Base-by-base conservation (phyloP, 345 rosid genomes). In the Brassica juncea region DNA sequence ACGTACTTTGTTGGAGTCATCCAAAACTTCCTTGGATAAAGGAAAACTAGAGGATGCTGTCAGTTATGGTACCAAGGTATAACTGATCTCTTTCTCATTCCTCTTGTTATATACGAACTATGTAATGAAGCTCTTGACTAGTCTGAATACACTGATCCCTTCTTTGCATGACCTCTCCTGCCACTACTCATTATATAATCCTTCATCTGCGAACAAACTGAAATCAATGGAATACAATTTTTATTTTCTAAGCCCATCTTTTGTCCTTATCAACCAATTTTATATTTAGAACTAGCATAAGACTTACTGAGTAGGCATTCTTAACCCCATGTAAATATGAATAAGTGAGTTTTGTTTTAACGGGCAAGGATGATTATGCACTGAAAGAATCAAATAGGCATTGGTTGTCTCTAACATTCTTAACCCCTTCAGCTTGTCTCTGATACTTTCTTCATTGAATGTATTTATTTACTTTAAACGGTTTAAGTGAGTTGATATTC, bases 41-140 rank as follows among this genome's bases (percentile, higher is more conserved):
- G 99, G 98, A 39, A 95, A 95, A 84, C 85, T 95, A 82, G 99
- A 95, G 85, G 98, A 93, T 84, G 99, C 98, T 74, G 93, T 95
- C 84, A 89, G 79, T 65, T 89, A 81, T 86, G 97, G 99, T 77
- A 90, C 90, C 59, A 93, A 95, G 99, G 99, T 89, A 82, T 64
- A 30, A 61, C 27, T 39, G 54, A 42, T 70, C 8, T 64, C 70
- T 70, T 65, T 64, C 54, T 30, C 76, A 9, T 57, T 80, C 32
- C 27, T 16, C 16, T 32, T 66, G 25, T 62, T 35, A 61, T 62
- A 42, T 67, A 15, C 32, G 59, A 27, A 63, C 79, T 21, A 64
- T 35, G 52, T 54, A 27, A 19, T 5, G 42, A 28, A 55, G 30
- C 55, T 75, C 76, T 54, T 12, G 58, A 19, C 23, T 27, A 61